Percentiles rank a stretch among this genome's conserved stretches.
Conservation (phyloP, 306 rosid genomes). For the Nissolia schottii region DNA sequence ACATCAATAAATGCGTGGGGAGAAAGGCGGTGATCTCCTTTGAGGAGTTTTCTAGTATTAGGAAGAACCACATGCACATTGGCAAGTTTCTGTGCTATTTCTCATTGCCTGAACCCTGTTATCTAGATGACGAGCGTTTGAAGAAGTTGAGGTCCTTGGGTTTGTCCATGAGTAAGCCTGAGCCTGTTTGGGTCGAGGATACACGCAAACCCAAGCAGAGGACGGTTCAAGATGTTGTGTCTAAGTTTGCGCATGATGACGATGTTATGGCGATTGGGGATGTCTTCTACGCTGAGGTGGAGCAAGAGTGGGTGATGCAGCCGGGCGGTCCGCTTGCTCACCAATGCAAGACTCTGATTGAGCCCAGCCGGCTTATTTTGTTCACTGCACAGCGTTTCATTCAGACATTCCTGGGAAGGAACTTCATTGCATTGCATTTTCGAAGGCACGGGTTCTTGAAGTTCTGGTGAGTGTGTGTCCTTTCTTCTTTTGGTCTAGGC, state of each 20-base stretch:
- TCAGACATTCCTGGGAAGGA: conserved; percentile 82
- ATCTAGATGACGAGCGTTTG: conserved; percentile 57
- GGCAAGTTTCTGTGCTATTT: conserved; percentile 66
- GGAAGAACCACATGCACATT: conserved; percentile 56
- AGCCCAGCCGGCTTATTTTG: conserved; percentile 70
- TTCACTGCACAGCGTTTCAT: conserved; percentile 87
- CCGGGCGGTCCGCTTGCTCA: conserved; percentile 85
- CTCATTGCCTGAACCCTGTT: conserved; percentile 65
- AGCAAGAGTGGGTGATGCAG: conserved; percentile 72
- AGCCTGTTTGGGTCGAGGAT: conserved; percentile 68
- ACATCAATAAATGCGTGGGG: conserved; percentile 60
- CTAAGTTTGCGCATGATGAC: conserved; percentile 53
- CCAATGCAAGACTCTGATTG: conserved; percentile 66
- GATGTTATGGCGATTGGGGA: conserved; percentile 83
- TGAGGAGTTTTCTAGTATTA: conserved; percentile 49
- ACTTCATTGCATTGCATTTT: conserved; percentile 65
- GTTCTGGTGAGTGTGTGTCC: conserved; percentile 66
- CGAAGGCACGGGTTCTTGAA: conserved; percentile 76
- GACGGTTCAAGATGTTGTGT: conserved; percentile 54
- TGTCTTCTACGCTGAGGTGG: conserved; percentile 66
- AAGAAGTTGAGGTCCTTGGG: conserved; percentile 66
- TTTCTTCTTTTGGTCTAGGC: not conserved
- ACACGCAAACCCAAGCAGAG: conserved; percentile 49
- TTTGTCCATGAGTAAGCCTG: conserved; percentile 47
- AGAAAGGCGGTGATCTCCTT: conserved; percentile 60